Percentiles rank a stretch among this genome's conserved stretches.
These are phyloP conservation scores for Solanum corneliomulleri DNA, from an alignment of 257 asterid genomes.

Conservation along the genomic window DNA sequence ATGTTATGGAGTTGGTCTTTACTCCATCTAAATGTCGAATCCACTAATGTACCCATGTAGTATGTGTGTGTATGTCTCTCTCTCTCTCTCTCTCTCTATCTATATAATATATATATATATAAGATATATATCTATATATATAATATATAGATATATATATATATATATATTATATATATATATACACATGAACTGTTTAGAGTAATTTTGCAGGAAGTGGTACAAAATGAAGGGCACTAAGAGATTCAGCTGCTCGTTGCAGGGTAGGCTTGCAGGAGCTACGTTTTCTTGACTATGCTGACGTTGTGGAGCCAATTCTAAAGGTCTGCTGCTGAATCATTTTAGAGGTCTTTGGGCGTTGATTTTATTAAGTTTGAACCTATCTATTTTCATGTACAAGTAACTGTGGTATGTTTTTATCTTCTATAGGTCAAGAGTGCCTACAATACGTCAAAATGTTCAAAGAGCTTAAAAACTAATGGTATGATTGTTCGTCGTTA, in stretches of 20 bases:
- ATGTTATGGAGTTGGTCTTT: not conserved
- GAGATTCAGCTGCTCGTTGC: slow-evolving; percentile 89
- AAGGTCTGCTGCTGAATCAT: slow-evolving; percentile 22
- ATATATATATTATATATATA: no score
- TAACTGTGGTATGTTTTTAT: not conserved
- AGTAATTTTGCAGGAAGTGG: slow-evolving; percentile 31
- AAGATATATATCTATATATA: no score
- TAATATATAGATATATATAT: no score
- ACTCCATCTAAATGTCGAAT: not conserved
- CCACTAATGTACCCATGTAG: not conserved
- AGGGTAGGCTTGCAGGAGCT: slow-evolving; percentile 88
- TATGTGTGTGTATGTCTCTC: no score
- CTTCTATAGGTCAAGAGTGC: slow-evolving; percentile 52
- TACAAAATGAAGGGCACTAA: slow-evolving; percentile 67
- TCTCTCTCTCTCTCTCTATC: no score
- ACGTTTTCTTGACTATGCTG: slow-evolving; percentile 41
- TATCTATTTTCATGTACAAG: not conserved
- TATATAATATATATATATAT: no score
- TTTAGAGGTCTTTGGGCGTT: not conserved
- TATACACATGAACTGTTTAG: not conserved
- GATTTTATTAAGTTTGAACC: not conserved
- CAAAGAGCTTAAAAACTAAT: slow-evolving; percentile 54
- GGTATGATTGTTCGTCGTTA: slow-evolving; percentile 28
- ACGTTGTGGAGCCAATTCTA: slow-evolving; percentile 39
- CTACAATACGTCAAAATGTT: slow-evolving; percentile 49